Evolutionary conservation across 148 eudicot genomes (phyloP).

Genomic region (Chenopodium quinoa): DNA sequence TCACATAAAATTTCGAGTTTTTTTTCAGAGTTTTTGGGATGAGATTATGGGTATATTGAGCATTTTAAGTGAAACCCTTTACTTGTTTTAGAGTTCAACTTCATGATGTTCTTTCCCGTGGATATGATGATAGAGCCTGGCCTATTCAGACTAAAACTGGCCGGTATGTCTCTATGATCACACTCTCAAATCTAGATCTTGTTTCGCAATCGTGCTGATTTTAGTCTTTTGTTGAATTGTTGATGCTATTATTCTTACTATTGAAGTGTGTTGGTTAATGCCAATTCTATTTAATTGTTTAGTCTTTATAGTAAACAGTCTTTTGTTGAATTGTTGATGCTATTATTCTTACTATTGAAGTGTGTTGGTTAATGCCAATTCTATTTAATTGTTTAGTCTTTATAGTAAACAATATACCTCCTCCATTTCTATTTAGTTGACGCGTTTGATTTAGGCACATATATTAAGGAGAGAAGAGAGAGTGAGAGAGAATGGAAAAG

Average conservation of each 20-base stretch:
- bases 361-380: slow-evolving; percentile 3
- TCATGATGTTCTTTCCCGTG: slow-evolving; percentile 67
- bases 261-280: slow-evolving; percentile 5
- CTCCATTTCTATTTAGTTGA: too few relatives aligned
- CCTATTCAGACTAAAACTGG: slow-evolving; percentile 76
- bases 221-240: neutral
- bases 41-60: slow-evolving; percentile 3
- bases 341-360: neutral
- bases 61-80: slow-evolving; percentile 6
- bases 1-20: neutral
- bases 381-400: neutral
- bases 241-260: neutral
- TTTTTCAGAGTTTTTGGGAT: neutral
- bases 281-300: neutral
- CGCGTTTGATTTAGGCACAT: too few relatives aligned
- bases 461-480: too few relatives aligned
- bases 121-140: slow-evolving; percentile 83
- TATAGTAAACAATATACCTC: too few relatives aligned
- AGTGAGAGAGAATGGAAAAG: too few relatives aligned
- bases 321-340: neutral
- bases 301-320: too few relatives aligned
- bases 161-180: slow-evolving; percentile 41
- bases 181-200: neutral
- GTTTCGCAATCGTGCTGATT: neutral
- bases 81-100: slow-evolving; percentile 49